Evolutionary conservation across 148 eudicot species (phyloP).

Genomic region (Salicornia ramosissima): DNA sequence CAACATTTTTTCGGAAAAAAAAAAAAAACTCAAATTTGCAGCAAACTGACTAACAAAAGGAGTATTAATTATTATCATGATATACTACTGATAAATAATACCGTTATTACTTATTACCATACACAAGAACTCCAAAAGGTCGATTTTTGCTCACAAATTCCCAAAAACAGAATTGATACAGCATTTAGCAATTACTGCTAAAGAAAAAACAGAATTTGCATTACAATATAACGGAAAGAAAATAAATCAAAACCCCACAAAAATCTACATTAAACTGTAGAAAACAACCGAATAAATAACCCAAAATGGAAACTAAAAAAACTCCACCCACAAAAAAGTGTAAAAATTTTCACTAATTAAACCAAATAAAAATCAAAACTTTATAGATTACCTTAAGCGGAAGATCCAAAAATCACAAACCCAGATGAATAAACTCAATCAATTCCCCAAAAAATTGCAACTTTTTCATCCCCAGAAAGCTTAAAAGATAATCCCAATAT

Average conservation of each 20-base stretch:
- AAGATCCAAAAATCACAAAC: constrained; percentile 25
- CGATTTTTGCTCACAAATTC: too few relatives aligned
- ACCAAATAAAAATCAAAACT: constrained; percentile 12
- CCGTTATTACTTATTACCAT: too few relatives aligned
- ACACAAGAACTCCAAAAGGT: too few relatives aligned
- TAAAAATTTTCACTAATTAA: background rate
- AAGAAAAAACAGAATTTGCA: constrained; percentile 9
- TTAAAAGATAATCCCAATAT: too few relatives aligned
- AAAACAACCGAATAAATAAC: background rate
- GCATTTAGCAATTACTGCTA: constrained; percentile 13
- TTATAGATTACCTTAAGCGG: constrained; percentile 19
- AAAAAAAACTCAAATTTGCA: constrained; percentile 13
- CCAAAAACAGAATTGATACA: constrained; percentile 5
- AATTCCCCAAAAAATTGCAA: constrained; percentile 13
- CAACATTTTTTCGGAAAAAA: too few relatives aligned
- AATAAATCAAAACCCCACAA: background rate
- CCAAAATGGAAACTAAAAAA: background rate
- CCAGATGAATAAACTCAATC: constrained; percentile 22
- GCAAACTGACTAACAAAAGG: background rate
- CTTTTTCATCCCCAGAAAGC: constrained; percentile 12
- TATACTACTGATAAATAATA: too few relatives aligned
- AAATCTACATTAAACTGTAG: background rate
- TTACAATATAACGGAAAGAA: too few relatives aligned
- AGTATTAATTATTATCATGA: background rate
- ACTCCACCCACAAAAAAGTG: too few relatives aligned